Percentiles rank a stretch among this genome's conserved stretches.
Evolutionary conservation across 345 rosid genomes (phyloP).

Genomic region (Populus deltoides): DNA sequence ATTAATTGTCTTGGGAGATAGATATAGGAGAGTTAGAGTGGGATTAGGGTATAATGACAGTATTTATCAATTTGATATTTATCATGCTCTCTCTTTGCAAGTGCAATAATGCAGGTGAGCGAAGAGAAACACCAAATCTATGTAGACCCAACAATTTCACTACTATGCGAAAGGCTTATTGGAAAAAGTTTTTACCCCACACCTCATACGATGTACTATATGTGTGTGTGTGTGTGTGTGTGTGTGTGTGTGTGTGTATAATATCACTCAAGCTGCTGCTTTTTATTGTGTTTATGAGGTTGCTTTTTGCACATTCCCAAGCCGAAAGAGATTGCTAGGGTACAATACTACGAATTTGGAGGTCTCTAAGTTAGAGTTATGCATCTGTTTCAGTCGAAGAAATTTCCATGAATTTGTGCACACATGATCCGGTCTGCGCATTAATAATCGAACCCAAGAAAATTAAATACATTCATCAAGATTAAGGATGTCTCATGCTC

Average conservation of each 20-base stretch:
- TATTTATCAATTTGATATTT: not conserved
- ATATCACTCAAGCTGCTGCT: not conserved
- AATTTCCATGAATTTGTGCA: not conserved
- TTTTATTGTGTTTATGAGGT: not conserved
- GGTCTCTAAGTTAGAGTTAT: not conserved
- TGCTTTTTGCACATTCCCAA: not conserved
- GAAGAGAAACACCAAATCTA: not conserved
- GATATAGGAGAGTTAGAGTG: conserved; percentile 10
- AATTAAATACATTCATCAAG: not conserved
- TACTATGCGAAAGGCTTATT: not conserved
- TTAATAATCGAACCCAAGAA: not conserved
- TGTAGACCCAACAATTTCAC: not conserved
- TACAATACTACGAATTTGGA: not conserved
- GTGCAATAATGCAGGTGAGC: not conserved
- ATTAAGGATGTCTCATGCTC: not conserved
- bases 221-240: no score
- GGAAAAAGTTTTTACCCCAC: not conserved
- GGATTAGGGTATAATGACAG: conserved; percentile 1
- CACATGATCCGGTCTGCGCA: no score
- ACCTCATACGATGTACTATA: not conserved
- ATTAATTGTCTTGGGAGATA: not conserved
- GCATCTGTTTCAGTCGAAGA: not conserved
- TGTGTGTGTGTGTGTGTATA: no score
- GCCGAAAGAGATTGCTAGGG: not conserved
- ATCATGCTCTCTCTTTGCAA: not conserved